phyloP scores from a whole-genome alignment of 768 basidiomycete genomes.

The Auricularia heimuer region DNA sequence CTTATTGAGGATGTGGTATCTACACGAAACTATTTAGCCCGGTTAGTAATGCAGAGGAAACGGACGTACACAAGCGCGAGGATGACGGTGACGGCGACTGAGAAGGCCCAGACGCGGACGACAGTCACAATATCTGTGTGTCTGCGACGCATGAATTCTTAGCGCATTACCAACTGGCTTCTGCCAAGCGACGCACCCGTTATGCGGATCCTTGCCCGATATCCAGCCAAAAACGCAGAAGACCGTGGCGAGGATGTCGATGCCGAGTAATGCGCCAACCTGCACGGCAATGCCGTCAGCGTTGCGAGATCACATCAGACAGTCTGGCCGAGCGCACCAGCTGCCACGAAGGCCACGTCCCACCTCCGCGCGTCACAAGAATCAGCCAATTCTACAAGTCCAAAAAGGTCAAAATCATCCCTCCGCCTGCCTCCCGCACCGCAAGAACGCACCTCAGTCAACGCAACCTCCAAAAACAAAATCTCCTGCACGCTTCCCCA shows the following conservation, averaged over 20 bases:
- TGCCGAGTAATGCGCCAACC: constrained; percentile 25
- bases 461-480: constrained; percentile 37
- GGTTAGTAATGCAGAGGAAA: not conserved
- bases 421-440: too few relatives aligned
- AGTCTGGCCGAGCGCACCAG: constrained; percentile 17
- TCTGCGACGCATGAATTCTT: constrained; percentile 5
- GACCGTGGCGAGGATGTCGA: constrained; percentile 32
- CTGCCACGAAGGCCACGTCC: constrained; percentile 31
- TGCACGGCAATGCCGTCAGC: constrained; percentile 14
- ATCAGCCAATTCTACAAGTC: constrained; percentile 5
- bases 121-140: constrained; percentile 32
- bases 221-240: constrained; percentile 35
- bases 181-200: constrained; percentile 12
- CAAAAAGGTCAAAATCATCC: too few relatives aligned
- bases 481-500: constrained; percentile 36
- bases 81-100: constrained; percentile 30
- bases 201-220: constrained; percentile 25
- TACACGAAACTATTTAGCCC: not conserved
- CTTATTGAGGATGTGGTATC: constrained; percentile 27
- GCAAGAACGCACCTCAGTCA: constrained; percentile 33
- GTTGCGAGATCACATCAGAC: constrained; percentile 19
- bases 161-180: too few relatives aligned
- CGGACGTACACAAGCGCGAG: constrained; percentile 21
- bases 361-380: constrained; percentile 25
- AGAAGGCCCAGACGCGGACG: constrained; percentile 31